These are phyloP conservation scores for Fusarium papillatum DNA, from an alignment of 2,329 filamentous ascomycete genomes.

Conservation along the genomic window DNA sequence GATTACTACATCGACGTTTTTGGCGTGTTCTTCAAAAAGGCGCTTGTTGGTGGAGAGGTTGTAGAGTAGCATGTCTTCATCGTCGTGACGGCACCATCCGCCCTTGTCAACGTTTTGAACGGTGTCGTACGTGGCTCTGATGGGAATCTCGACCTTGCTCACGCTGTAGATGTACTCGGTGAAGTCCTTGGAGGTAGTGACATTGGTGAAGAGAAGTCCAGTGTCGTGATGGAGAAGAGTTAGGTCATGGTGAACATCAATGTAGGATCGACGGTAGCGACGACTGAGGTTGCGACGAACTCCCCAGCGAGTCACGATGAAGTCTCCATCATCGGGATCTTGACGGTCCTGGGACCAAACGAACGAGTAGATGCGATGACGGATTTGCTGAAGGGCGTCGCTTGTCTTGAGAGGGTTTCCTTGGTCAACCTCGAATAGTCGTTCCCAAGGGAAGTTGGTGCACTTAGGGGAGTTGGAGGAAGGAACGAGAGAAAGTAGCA, in stretches of 20 bases:
- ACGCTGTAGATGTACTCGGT: slow-evolving; percentile 15
- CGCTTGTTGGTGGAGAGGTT: not conserved
- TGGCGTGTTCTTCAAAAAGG: not conserved
- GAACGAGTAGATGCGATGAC: slow-evolving; percentile 2
- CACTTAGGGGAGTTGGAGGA: not conserved
- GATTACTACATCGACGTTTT: not conserved
- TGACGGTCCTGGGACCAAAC: not conserved
- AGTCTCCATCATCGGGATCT: not conserved
- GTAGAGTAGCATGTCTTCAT: not conserved
- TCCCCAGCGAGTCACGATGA: not conserved
- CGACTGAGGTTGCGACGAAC: not conserved
- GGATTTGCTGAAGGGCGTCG: not conserved
- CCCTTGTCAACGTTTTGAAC: not conserved
- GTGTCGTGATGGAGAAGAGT: slow-evolving; percentile 10
- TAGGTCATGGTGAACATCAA: not conserved
- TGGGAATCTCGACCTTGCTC: slow-evolving; percentile 9
- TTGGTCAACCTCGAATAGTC: not conserved
- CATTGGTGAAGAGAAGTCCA: slow-evolving; percentile 6
- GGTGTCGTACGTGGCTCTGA: not conserved
- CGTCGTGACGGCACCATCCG: not conserved
- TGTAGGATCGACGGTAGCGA: not conserved
- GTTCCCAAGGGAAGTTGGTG: not conserved
- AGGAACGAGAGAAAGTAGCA: not conserved
- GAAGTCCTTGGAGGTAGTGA: slow-evolving; percentile 6
- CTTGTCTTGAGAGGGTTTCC: not conserved